Conservation (phyloP, 768 basidiomycete species). For the Trametes sanguinea region DNA sequence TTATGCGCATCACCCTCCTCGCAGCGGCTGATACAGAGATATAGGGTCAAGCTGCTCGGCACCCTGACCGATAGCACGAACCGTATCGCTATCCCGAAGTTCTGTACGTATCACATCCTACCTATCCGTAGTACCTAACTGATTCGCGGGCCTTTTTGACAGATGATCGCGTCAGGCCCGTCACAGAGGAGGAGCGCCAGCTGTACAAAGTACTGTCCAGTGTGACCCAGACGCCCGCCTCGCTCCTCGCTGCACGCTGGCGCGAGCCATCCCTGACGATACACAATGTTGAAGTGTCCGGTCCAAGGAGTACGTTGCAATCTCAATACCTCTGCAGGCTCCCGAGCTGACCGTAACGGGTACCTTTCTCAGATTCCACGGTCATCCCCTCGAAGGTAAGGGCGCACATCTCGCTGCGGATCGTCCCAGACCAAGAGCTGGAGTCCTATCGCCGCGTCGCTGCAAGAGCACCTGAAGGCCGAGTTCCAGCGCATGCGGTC, state of each 20-base stretch:
- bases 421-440: conserved; percentile 92
- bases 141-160: neutral
- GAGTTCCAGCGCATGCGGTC: conserved; percentile 65
- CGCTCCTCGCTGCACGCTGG: conserved; percentile 79
- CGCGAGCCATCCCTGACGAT: conserved; percentile 88
- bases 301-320: conserved; percentile 63
- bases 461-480: conserved; percentile 57
- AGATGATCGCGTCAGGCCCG: conserved; percentile 79
- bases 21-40: neutral
- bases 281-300: conserved; percentile 82
- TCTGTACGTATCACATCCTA: conserved; percentile 63
- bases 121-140: neutral
- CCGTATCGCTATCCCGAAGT: conserved; percentile 71
- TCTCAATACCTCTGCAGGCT: neutral
- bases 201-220: conserved; percentile 69
- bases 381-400: conserved; percentile 85
- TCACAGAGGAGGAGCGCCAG: conserved; percentile 65
- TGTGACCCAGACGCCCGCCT: conserved; percentile 66
- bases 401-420: conserved; percentile 86
- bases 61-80: conserved; percentile 61
- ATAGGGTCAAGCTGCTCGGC: conserved; percentile 76
- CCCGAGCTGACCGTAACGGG: neutral
- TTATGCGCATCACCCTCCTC: neutral
- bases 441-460: conserved; percentile 61
- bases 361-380: conserved; percentile 60